Evolutionary conservation across 257 asterid genomes (phyloP), one percentile per base, ranked within the genome.

Genomic region (Ilex asprella): DNA sequence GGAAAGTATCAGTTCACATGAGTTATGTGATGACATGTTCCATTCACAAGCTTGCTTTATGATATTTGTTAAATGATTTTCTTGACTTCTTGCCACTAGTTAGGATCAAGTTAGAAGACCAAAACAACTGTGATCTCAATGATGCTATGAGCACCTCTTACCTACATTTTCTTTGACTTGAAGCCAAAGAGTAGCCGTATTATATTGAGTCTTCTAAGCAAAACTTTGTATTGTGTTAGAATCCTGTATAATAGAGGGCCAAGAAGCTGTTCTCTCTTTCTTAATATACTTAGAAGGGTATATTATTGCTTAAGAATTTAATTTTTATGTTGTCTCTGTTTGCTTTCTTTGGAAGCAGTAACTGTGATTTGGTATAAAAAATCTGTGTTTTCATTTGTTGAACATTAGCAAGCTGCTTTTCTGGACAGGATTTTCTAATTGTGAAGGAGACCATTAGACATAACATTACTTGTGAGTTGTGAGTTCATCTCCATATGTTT

Each of bases 151-250:
- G 58, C 35, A 61, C 73, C 71, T 73, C 73, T 30, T 55, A 27
- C 54, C 63, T 69, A 62, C 59, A 60, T 68, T 68, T 66, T 68
- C 71, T 79, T 83, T 83, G 86, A 83, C 86, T 71, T 62, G 41
- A 70, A 72, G 62, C 64, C 51, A 57, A 54, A 43, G 39, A 53
- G 51, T 62, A 64, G 30, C 21, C 21, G 51, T 15, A 13, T 14
- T 35, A 30, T 39, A 11, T 11, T 49, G 3, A 49, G 3, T 2
- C 14, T 49, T 0, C 41, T 31, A 55, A 47, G 71, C 64, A 29
- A 60, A 58, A 59, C 55, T 35, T 55, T 21, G 47, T 54, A 39
- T 47, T 49, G 39, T 2, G 51, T 35, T 35, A 35, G 5, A 35
- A 35, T 35, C 5, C 8, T 35, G 54, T 55, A 30, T 41, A 12